Evolutionary conservation across 2,329 filamentous ascomycete species (phyloP).

Genomic region (Chalaropsis ovoidea): DNA sequence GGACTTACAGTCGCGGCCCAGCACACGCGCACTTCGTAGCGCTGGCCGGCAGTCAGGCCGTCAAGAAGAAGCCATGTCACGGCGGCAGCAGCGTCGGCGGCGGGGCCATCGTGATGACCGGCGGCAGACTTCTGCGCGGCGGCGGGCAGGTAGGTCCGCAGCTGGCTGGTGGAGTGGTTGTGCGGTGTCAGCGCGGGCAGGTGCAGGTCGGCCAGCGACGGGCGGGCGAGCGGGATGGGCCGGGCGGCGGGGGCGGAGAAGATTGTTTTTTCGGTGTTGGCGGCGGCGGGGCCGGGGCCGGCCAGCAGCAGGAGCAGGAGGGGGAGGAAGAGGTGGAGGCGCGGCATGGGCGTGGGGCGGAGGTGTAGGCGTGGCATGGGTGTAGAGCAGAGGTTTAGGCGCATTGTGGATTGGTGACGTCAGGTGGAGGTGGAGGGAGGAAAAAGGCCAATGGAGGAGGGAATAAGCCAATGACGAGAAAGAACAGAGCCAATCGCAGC

Average conservation of each 20-base stretch:
- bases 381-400: too few species aligned
- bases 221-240: conserved; percentile 42
- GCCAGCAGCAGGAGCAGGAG: conserved; percentile 25
- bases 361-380: too few species aligned
- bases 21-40: conserved; percentile 87
- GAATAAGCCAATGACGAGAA: too few species aligned
- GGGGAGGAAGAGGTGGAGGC: background rate
- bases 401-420: too few species aligned
- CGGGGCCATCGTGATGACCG: too few species aligned
- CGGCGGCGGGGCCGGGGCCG: conserved; percentile 31
- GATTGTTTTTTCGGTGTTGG: conserved; percentile 86
- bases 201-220: conserved; percentile 43
- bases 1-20: conserved; percentile 79
- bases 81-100: conserved; percentile 39
- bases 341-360: background rate
- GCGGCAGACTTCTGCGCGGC: conserved; percentile 26
- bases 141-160: conserved; percentile 56
- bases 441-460: too few species aligned
- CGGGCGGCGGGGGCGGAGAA: conserved; percentile 61
- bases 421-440: too few species aligned
- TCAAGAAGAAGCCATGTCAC: conserved; percentile 73
- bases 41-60: conserved; percentile 55
- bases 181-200: conserved; percentile 55
- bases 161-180: conserved; percentile 33
- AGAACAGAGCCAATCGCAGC: too few species aligned